Evolutionary conservation across 129 eudicot species (phyloP).

Genomic region (Centrapalus pauciflorus): DNA sequence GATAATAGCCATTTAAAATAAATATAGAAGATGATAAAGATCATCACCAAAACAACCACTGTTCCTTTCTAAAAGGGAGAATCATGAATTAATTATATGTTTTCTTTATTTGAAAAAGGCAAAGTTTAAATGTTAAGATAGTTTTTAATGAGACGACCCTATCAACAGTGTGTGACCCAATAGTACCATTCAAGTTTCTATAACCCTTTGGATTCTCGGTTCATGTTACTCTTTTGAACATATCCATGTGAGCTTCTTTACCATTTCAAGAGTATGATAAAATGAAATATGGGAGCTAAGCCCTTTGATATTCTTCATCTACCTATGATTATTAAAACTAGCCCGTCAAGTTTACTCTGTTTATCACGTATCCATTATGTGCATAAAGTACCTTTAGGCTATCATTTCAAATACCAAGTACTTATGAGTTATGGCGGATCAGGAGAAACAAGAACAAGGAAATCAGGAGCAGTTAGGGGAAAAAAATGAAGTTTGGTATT

Average conservation of each 20-base stretch:
- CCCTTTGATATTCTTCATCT: conserved; percentile 7
- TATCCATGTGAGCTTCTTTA: background rate
- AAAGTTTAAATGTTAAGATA: background rate
- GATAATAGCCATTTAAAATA: background rate
- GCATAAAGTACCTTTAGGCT: conserved; percentile 16
- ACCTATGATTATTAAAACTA: conserved; percentile 8
- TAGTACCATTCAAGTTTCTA: background rate
- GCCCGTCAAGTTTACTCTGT: background rate
- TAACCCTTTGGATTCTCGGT: background rate
- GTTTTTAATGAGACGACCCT: background rate
- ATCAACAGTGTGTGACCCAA: background rate
- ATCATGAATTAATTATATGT: background rate
- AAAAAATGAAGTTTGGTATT: background rate
- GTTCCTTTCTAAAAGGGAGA: background rate
- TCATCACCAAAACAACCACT: background rate
- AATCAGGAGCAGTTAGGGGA: background rate
- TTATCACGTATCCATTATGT: background rate
- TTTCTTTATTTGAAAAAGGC: background rate
- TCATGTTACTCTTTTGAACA: conserved; percentile 1
- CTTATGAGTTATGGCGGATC: too few relatives aligned
- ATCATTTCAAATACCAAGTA: background rate
- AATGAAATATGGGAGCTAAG: background rate
- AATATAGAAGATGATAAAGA: background rate
- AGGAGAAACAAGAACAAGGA: too few relatives aligned
- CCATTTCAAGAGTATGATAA: background rate